Evolutionary conservation across 139 green algal genomes (phyloP).

Genomic region (Coelastrella sp.): DNA sequence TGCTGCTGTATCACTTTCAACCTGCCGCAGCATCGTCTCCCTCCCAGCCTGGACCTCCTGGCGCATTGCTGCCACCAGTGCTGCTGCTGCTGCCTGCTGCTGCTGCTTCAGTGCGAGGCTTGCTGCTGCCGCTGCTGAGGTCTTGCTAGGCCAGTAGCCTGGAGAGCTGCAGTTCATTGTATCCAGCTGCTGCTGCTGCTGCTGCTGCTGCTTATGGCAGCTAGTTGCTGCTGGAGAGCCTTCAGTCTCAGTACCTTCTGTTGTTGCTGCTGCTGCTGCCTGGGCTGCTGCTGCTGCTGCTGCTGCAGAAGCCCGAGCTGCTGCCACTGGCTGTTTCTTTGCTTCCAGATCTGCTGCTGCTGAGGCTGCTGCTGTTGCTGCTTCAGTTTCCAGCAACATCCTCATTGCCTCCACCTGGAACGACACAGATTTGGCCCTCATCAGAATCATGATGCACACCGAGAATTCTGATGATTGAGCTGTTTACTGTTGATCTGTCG

Average conservation of each 20-base stretch:
- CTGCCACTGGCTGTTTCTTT: conserved; percentile 16
- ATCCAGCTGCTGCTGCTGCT: not conserved
- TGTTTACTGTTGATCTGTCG: too few relatives aligned
- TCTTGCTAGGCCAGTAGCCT: conserved; percentile 3
- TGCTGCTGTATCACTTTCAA: not conserved
- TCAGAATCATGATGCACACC: too few relatives aligned
- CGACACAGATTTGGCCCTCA: too few relatives aligned
- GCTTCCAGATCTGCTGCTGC: conserved; percentile 3
- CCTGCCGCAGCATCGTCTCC: not conserved
- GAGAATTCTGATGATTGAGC: not conserved
- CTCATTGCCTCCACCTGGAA: conserved; percentile 12
- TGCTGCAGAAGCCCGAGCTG: not conserved
- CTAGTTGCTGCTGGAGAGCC: too few relatives aligned
- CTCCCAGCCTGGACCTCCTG: not conserved
- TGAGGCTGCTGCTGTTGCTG: not conserved
- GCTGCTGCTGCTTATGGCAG: conserved; percentile 6
- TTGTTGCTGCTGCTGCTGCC: not conserved
- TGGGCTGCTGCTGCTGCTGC: conserved; percentile 15
- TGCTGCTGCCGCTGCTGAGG: conserved; percentile 1
- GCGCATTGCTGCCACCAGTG: not conserved
- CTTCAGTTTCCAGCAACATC: not conserved
- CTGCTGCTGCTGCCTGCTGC: not conserved
- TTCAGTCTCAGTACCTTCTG: too few relatives aligned
- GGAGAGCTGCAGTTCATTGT: not conserved
- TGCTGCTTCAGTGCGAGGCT: not conserved